These are phyloP conservation scores for Coemansia pectinata DNA, from an alignment of 192 early-diverging fungal species.

Conservation along the genomic window DNA sequence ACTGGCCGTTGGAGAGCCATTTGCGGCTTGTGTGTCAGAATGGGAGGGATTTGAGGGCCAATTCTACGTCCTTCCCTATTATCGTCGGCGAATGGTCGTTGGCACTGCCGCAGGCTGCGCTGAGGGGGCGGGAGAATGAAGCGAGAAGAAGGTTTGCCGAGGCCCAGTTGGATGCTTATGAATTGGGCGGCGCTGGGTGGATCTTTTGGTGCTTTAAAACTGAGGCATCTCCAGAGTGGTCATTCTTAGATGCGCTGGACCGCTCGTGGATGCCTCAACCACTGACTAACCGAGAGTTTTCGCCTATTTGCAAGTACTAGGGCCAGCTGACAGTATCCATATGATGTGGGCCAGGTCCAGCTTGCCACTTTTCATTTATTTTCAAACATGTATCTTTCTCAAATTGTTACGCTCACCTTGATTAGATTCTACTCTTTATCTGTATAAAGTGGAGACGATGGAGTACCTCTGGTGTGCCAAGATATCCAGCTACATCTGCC, in stretches of 20 bases:
- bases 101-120: conserved; percentile 61
- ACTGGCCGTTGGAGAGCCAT: conserved; percentile 41
- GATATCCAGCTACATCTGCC: too few relatives aligned
- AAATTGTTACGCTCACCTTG: too few relatives aligned
- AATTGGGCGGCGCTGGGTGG: conserved; percentile 63
- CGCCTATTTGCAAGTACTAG: conserved; percentile 16
- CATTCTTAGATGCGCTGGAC: conserved; percentile 65
- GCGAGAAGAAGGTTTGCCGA: conserved; percentile 61
- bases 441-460: too few relatives aligned
- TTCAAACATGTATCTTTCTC: conserved; percentile 4
- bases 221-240: conserved; percentile 70
- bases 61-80: conserved; percentile 58
- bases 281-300: conserved; percentile 38
- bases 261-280: conserved; percentile 66
- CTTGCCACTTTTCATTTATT: not conserved
- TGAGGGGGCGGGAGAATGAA: conserved; percentile 61
- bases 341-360: not conserved
- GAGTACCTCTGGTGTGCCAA: too few relatives aligned
- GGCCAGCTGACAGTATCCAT: not conserved
- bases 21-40: conserved; percentile 42
- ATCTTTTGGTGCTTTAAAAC: conserved; percentile 77
- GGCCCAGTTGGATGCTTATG: conserved; percentile 69
- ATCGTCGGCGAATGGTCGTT: conserved; percentile 77
- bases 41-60: conserved; percentile 38
- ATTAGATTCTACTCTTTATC: too few relatives aligned